phyloP scores from a whole-genome alignment of 768 basidiomycete species.

The Trametes meyenii region DNA sequence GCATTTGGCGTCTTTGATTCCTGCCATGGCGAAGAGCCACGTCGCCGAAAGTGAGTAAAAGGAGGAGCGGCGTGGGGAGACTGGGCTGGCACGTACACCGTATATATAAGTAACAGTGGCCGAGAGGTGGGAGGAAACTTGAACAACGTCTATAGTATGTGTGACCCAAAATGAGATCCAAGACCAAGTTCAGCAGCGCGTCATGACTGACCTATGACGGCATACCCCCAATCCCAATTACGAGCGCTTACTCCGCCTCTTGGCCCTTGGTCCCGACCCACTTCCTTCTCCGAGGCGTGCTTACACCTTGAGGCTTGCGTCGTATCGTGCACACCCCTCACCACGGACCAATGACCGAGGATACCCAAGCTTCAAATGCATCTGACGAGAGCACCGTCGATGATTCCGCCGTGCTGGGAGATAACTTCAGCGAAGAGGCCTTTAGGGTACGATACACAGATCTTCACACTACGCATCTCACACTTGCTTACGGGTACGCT shows the following conservation, averaged over 20 bases:
- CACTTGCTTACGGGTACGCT: neutral
- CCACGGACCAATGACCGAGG: neutral
- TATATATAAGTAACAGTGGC: slow-evolving; percentile 5
- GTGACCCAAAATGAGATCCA: neutral
- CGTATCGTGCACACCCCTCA: neutral
- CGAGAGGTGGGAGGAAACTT: too few species aligned
- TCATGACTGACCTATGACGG: neutral
- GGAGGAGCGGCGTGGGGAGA: neutral
- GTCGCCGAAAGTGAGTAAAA: neutral
- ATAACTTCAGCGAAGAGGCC: neutral
- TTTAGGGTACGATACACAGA: neutral
- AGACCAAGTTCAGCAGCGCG: neutral
- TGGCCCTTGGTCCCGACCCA: neutral
- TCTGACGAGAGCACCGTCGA: neutral
- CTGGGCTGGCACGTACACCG: neutral
- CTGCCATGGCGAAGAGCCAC: slow-evolving; percentile 23
- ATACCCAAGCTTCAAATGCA: neutral
- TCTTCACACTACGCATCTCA: too few species aligned
- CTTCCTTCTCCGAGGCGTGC: neutral
- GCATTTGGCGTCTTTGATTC: slow-evolving; percentile 51
- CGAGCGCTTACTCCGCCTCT: too few species aligned
- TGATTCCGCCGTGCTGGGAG: too few species aligned
- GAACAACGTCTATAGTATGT: too few species aligned
- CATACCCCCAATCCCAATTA: neutral
- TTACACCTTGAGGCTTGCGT: too few species aligned